These are phyloP conservation scores for Candida sp. DNA, from an alignment of 1,139 yeast genomes.

Conservation along the genomic window DNA sequence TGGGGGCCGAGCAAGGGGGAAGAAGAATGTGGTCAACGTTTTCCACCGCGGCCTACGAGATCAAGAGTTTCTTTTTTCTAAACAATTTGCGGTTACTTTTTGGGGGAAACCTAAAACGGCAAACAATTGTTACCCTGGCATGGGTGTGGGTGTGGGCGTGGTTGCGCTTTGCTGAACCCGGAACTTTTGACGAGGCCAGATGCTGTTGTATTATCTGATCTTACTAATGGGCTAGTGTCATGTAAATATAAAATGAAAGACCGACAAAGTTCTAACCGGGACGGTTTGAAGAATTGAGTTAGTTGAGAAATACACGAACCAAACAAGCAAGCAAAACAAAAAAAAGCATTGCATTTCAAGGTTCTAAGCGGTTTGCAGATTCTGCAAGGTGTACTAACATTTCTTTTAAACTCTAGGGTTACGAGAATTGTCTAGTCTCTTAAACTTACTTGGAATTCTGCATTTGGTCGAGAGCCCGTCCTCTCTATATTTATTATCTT, in stretches of 20 bases:
- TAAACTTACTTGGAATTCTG: background rate
- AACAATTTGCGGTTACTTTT: background rate
- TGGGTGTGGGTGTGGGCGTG: too few relatives aligned
- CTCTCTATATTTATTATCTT: too few relatives aligned
- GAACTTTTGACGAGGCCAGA: too few relatives aligned
- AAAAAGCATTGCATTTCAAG: background rate
- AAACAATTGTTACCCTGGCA: too few relatives aligned
- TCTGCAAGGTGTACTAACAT: background rate
- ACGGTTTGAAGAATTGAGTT: background rate
- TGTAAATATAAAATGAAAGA: background rate
- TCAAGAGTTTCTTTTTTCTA: background rate
- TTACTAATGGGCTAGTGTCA: background rate
- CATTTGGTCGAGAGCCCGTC: background rate
- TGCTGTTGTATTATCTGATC: background rate
- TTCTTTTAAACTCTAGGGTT: background rate
- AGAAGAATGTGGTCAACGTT: background rate
- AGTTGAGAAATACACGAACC: background rate
- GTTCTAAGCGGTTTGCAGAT: background rate
- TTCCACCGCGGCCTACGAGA: background rate
- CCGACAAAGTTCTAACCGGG: background rate
- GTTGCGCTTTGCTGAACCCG: too few relatives aligned
- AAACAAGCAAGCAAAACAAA: background rate
- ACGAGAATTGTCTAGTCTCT: background rate
- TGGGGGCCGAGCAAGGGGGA: background rate
- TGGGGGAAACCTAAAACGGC: too few relatives aligned